Percentiles rank a stretch among this genome's conserved stretches.
Conservation (phyloP, 257 asterid species). For the Solanum arcanum region DNA sequence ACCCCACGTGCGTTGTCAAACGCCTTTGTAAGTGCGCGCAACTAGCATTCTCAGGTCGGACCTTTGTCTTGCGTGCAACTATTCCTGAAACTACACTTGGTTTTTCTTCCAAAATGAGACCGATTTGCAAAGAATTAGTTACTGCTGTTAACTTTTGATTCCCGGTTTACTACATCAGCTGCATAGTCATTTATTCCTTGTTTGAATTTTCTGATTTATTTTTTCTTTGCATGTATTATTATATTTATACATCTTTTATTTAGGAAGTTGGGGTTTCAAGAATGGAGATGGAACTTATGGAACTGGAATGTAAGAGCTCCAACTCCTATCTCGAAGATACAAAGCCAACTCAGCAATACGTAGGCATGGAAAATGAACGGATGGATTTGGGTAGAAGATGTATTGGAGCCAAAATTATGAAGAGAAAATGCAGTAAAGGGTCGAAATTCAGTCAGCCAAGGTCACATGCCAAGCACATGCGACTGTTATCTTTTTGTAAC, state of each 20-base stretch:
- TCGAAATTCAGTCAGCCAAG: too few relatives aligned
- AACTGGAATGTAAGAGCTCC: too few relatives aligned
- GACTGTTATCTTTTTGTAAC: too few relatives aligned
- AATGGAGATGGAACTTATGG: background rate
- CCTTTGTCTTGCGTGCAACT: constrained; percentile 85
- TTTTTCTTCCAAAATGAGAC: background rate
- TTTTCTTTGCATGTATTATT: background rate
- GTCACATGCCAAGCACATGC: too few relatives aligned
- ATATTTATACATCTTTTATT: too few relatives aligned
- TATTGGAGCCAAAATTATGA: too few relatives aligned
- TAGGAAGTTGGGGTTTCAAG: background rate
- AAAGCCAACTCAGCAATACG: too few relatives aligned
- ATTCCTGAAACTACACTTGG: constrained; percentile 12
- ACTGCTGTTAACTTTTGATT: background rate
- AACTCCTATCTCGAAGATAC: too few relatives aligned
- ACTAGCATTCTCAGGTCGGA: constrained; percentile 68
- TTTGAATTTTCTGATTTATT: too few relatives aligned
- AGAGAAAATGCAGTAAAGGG: too few relatives aligned
- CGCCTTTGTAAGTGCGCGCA: constrained; percentile 75
- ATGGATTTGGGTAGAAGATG: too few relatives aligned
- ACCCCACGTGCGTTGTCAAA: constrained; percentile 72
- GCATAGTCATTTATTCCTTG: background rate
- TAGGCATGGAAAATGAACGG: too few relatives aligned
- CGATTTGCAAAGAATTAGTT: background rate
- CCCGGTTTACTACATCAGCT: background rate